Evolutionary conservation across 2,329 filamentous ascomycete species (phyloP).

Genomic region (Paraphaeosphaeria sporulosa): DNA sequence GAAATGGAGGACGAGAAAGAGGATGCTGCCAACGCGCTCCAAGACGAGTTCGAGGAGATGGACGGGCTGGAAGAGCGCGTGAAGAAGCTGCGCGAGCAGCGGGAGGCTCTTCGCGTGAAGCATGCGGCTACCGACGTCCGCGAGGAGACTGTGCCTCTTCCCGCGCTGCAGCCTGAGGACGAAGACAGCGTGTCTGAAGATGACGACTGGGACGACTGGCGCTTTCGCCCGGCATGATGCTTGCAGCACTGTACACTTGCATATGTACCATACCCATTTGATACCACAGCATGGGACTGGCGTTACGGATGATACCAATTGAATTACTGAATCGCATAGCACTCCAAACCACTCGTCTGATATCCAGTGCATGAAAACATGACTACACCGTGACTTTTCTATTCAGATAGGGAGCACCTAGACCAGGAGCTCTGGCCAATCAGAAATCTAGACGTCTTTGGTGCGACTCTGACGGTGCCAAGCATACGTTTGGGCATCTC

Average conservation of each 20-base stretch:
- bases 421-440: conserved; percentile 13
- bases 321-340: conserved; percentile 5
- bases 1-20: conserved; percentile 59
- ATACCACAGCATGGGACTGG: conserved; percentile 29
- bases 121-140: conserved; percentile 24
- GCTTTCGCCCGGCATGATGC: conserved; percentile 43
- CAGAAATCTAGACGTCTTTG: conserved; percentile 1
- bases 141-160: conserved; percentile 16
- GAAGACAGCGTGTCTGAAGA: conserved; percentile 48
- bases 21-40: conserved; percentile 53
- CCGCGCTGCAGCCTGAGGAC: conserved; percentile 19
- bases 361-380: no score
- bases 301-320: conserved; percentile 24
- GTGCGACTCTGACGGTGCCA: conserved; percentile 12
- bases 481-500: conserved; percentile 7
- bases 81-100: conserved; percentile 53
- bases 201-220: conserved; percentile 50
- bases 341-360: background rate
- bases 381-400: background rate
- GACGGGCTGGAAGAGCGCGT: conserved; percentile 56
- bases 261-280: conserved; percentile 29
- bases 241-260: conserved; percentile 18
- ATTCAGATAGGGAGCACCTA: background rate
- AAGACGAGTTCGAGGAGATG: conserved; percentile 61
- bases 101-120: conserved; percentile 51